These are phyloP conservation scores for Anthracocystis walkeri DNA, from an alignment of 1,284 basidiomycete genomes.

Conservation along the genomic window DNA sequence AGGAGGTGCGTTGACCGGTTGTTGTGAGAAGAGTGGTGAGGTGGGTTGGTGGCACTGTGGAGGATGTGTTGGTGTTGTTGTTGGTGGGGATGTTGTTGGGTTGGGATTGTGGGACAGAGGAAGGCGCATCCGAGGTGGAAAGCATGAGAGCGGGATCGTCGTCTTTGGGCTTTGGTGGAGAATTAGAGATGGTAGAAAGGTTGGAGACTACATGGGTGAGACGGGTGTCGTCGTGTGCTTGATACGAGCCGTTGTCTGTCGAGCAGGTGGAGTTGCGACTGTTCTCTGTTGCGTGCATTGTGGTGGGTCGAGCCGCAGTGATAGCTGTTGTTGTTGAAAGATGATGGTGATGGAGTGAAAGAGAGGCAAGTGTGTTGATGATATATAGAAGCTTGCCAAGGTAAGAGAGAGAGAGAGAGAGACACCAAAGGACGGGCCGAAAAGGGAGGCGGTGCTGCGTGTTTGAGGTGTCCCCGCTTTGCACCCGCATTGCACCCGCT, in stretches of 20 bases:
- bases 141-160: slow-evolving; percentile 3
- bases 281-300: slow-evolving; percentile 30
- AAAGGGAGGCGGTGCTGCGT: too few species aligned
- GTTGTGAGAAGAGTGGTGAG: slow-evolving; percentile 44
- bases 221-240: slow-evolving; percentile 19
- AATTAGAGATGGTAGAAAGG: slow-evolving; percentile 16
- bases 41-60: slow-evolving; percentile 19
- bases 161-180: slow-evolving; percentile 23
- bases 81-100: background rate
- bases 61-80: background rate
- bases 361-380: background rate
- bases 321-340: background rate
- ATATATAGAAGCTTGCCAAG: too few species aligned
- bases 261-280: slow-evolving; percentile 39
- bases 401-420: background rate
- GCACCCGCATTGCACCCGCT: too few species aligned
- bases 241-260: slow-evolving; percentile 31
- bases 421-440: background rate
- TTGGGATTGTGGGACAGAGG: background rate
- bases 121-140: slow-evolving; percentile 15
- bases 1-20: slow-evolving; percentile 32
- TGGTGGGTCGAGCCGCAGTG: background rate
- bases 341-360: slow-evolving; percentile 1
- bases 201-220: slow-evolving; percentile 27
- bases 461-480: too few species aligned